phyloP scores from a whole-genome alignment of 2,329 filamentous ascomycete genomes.

The Xylariaceae sp. region DNA sequence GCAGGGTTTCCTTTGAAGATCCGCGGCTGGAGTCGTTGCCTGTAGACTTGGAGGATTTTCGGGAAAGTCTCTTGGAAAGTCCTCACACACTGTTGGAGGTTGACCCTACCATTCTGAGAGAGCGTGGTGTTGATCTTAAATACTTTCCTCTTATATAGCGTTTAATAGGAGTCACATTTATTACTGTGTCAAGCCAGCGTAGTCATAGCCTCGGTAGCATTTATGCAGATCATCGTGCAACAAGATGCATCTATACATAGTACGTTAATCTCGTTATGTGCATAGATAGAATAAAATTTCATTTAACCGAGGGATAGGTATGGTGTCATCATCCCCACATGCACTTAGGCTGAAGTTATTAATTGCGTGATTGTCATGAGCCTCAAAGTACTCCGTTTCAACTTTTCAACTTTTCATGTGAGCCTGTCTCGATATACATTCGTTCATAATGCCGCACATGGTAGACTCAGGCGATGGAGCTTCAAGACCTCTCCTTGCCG shows the following conservation, averaged over 20 bases:
- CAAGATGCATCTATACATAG: neutral
- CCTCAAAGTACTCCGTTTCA: conserved; percentile 14
- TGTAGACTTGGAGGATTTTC: conserved; percentile 8
- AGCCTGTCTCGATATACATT: neutral
- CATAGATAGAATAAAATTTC: neutral
- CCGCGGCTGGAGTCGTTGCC: conserved; percentile 11
- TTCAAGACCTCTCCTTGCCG: conserved; percentile 23
- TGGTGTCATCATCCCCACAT: conserved; percentile 7
- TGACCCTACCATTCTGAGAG: conserved; percentile 1
- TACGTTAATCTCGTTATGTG: neutral
- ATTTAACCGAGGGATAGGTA: neutral
- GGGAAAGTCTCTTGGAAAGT: neutral
- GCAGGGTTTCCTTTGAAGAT: conserved; percentile 6
- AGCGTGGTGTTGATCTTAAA: conserved; percentile 6
- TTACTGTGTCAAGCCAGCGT: too few relatives aligned
- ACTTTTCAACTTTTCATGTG: conserved; percentile 2
- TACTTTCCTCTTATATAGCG: conserved; percentile 14
- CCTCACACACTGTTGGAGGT: neutral
- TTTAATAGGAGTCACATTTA: too few relatives aligned
- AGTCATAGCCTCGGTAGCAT: too few relatives aligned
- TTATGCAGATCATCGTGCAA: too few relatives aligned
- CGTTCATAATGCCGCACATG: conserved; percentile 9
- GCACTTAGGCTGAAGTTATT: neutral
- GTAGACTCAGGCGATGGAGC: conserved; percentile 16
- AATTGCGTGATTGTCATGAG: conserved; percentile 19